phyloP scores from a whole-genome alignment of 2,329 filamentous ascomycete species.

The Truncatella angustata region DNA sequence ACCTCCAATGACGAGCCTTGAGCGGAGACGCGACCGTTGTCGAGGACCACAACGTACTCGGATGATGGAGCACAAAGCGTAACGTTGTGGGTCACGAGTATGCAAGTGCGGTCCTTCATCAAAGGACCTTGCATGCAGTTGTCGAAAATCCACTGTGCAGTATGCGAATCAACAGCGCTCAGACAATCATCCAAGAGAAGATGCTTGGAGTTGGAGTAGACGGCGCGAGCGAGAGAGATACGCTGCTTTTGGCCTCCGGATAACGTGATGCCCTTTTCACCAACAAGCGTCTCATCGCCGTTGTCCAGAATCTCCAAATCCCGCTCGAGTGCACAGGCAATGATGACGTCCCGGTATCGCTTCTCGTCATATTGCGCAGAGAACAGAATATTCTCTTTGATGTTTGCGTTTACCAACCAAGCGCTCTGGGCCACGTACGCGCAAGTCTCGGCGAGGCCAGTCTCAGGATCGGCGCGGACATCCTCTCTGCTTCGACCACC shows the following conservation, averaged over 20 bases:
- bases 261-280: conserved; percentile 94
- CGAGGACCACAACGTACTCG: conserved; percentile 77
- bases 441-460: conserved; percentile 84
- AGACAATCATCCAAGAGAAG: conserved; percentile 92
- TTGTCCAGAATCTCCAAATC: conserved; percentile 90
- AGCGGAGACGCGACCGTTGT: conserved; percentile 76
- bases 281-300: conserved; percentile 90
- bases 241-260: conserved; percentile 97
- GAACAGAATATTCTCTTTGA: conserved; percentile 95
- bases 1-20: conserved; percentile 79
- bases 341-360: conserved; percentile 83
- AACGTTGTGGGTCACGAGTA: conserved; percentile 93
- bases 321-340: conserved; percentile 85
- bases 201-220: conserved; percentile 94
- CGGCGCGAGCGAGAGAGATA: conserved; percentile 90
- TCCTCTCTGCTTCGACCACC: conserved; percentile 85
- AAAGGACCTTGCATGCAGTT: conserved; percentile 87
- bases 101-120: conserved; percentile 86
- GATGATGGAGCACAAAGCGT: conserved; percentile 81
- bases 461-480: conserved; percentile 75
- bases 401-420: conserved; percentile 94
- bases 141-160: conserved; percentile 96
- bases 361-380: conserved; percentile 75
- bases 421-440: conserved; percentile 97
- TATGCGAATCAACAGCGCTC: conserved; percentile 95